Evolutionary conservation across 192 early-diverging fungal genomes (phyloP), one percentile per base, ranked within the genome.

Genomic region (Martensiomyces pterosporus): DNA sequence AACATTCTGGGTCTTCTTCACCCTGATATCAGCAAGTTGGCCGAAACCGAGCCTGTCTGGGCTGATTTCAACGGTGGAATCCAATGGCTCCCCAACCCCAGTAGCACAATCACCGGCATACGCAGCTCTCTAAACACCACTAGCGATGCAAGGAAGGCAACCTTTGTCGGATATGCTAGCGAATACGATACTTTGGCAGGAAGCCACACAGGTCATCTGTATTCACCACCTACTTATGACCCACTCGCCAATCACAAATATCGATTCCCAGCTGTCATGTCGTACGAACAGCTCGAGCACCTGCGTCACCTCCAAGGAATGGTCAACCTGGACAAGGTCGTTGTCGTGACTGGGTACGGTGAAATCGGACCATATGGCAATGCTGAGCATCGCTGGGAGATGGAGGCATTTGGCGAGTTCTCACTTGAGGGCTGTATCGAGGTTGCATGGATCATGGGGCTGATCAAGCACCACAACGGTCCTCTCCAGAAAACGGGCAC

Each of bases 361-460:
- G 93, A 96, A 67, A 89, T 96, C 14, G 86, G 88, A 14, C 93
- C 91, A 13, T 92, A 82, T 74, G 93, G 93, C 64, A 88, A 88
- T 44, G 79, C 85, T 19, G 80, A 91, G 53, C 93, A 90, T 35
- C 88, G 93, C 53, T 96, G 93, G 93, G 93, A 96, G 72, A 92
- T 96, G 86, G 93, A 96, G 73, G 82, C 90, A 29, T 68, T 78
- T 39, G 93, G 93, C 61, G 53, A 64, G 48, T 64, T 64, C 52
- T 64, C 61, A 29, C 41, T 56, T 14, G 61, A 64, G 37, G 61
- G 93, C 29, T 92, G 89, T 64, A 92, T 96, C 56, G 93, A 96
- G 75, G 84, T 96, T 82, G 90, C 93, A 8, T 93, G 93, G 90
- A 87, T 93, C 66, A 93, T 96, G 93, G 90, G 90, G 47, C 84